Conservation (phyloP, 257 asterid species). For the Solanum medicagineum region DNA sequence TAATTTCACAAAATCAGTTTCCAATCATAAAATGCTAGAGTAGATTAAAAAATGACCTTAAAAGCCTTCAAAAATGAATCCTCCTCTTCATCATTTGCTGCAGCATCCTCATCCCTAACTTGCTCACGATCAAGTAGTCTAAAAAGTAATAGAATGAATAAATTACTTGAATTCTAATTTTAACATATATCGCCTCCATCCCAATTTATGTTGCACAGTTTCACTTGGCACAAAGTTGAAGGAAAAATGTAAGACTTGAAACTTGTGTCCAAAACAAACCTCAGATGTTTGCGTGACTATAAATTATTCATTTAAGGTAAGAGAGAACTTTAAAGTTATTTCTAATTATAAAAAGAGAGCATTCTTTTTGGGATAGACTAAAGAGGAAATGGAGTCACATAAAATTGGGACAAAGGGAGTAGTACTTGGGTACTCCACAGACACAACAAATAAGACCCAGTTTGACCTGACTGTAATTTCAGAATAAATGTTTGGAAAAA, state of each 20-base stretch:
- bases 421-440: background rate
- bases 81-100: conserved; percentile 84
- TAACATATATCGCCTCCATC: background rate
- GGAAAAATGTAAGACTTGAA: background rate
- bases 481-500: background rate
- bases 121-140: conserved; percentile 90
- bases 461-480: background rate
- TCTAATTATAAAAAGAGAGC: background rate
- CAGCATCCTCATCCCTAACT: conserved; percentile 67
- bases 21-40: background rate
- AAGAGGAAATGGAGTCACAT: background rate
- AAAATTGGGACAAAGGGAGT: background rate
- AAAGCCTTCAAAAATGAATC: conserved; percentile 92
- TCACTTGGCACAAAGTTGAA: background rate
- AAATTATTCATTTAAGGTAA: background rate
- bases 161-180: background rate
- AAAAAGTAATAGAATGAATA: conserved; percentile 2
- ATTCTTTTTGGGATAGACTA: background rate
- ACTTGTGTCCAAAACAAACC: background rate
- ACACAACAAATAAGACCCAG: background rate
- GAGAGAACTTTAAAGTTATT: background rate
- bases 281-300: background rate
- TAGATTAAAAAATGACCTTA: conserved; percentile 39
- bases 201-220: background rate
- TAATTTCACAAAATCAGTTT: background rate